Evolutionary conservation across 768 basidiomycete species (phyloP), one percentile per base, ranked within the genome.

Genomic region (Phylloporus sp.): DNA sequence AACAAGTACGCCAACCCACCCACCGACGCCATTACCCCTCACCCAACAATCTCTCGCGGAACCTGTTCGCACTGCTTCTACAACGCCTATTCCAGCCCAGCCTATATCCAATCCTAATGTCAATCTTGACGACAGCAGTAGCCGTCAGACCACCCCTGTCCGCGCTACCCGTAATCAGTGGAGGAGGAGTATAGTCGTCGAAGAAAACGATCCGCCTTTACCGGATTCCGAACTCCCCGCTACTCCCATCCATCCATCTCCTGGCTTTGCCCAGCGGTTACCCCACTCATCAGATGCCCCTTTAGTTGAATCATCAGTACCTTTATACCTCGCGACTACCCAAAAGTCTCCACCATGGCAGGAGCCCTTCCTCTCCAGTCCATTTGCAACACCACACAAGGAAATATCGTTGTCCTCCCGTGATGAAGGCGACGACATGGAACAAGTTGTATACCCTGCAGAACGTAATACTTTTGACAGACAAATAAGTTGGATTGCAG

Each of bases 401-500:
- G 89, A 90, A 66, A 74, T 76, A 38, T 69, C 77, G 1, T 68
- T 74, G 32, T 66, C 77, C 41, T 65, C 55, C 27, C 75, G 72
- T 44, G 76, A 82, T 22, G 86, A 87, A 16, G 86, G 77, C 6
- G 80, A 90, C 20, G 66, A 66, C 45, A 31, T 56, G 45, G 86
- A 89, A 51, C 76, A 82, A 59, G 82, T 88, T 24, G 64, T 86
- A 27, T 86, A 80, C 62, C 76, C 79, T 41, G 79, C 80, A 38
- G 83, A 84, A 59, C 78, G 76, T 13, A 73, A 70, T 44, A 74
- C 68, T 27, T 80, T 50, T 47, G 65, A 82, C 27, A 76, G 84
- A 56, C 78, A 83, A 58, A 81, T 83, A 40, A 91, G 88, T 60
- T 91, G 88, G 88, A 73, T 88, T 32, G 87, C 85, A 36, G 80